Conservation (phyloP, 129 eudicot species). For the Chrysanthemum lavandulifolium region DNA sequence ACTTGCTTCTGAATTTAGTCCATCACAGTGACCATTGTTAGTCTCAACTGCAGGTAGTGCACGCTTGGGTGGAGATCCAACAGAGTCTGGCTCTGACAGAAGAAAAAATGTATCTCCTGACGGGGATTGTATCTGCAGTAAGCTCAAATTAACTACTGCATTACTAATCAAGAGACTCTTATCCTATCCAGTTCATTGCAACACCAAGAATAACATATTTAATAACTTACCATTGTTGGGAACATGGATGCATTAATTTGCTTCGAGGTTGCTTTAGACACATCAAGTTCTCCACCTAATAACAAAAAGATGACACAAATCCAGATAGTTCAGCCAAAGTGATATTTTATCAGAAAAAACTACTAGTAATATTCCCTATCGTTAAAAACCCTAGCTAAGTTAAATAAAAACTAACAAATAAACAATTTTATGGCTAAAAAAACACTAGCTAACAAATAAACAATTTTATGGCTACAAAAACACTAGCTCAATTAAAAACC, state of each 20-base stretch:
- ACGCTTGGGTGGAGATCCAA: slow-evolving; percentile 89
- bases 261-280: slow-evolving; percentile 57
- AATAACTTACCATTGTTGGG: slow-evolving; percentile 65
- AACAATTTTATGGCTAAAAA: too few species aligned
- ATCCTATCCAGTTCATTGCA: slow-evolving; percentile 23
- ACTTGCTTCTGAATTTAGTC: slow-evolving; percentile 33
- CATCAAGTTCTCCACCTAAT: slow-evolving; percentile 79
- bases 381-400: too few species aligned
- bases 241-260: slow-evolving; percentile 43
- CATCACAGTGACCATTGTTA: slow-evolving; percentile 23
- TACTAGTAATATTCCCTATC: background rate
- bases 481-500: too few species aligned
- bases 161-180: slow-evolving; percentile 1
- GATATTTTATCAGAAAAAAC: background rate
- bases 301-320: slow-evolving; percentile 23
- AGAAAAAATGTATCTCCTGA: slow-evolving; percentile 69
- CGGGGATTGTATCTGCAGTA: slow-evolving; percentile 61
- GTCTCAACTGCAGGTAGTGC: slow-evolving; percentile 60
- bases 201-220: slow-evolving; percentile 9
- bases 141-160: slow-evolving; percentile 22
- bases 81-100: slow-evolving; percentile 62
- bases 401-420: too few species aligned
- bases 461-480: too few species aligned
- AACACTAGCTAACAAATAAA: too few species aligned
- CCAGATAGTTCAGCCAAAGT: slow-evolving; percentile 16